Base-by-base conservation (phyloP, 148 eudicot species). In the Bassia scoparia region DNA sequence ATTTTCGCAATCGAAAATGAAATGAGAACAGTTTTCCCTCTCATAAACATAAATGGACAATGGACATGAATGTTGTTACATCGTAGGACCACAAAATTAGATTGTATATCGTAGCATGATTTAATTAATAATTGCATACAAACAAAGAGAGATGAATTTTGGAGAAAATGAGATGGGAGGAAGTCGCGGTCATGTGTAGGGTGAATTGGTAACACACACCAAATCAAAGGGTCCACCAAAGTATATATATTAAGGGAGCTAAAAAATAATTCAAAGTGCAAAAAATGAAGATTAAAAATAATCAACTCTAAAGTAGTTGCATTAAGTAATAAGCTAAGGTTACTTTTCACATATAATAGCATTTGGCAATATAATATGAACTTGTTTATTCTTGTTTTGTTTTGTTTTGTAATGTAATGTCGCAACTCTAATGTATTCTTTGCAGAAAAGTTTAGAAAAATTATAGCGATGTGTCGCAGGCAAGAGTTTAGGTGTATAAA, bases 191-290 rank as follows among this genome's bases (percentile, higher is more conserved):
- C 76, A 61, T 59, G 41, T 73, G 76, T 61, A 18, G 76, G 44
- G 68, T 48, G 29, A 73, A 61, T 29, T 31, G 23, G 20, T n/a
- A 68, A 73, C 76, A 73, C 33, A 27, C 18, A 71, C 52, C 64
- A 21, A 71, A 58, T 71, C 65, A 61, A 27, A 48, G 76, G 71
- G 76, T 23, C 68, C 76, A 73, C 76, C 76, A 31, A 46, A 60
- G 21, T 33, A n/a, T 30, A 5, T 9, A 52, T 24, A 12, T 30
- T 14, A 38, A 35, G 11, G 30, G 54, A 31, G 37, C 20, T 46
- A 29, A 43, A 3, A 61, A 58, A 20, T 43, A 29, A 52, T 43
- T 31, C n/a, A n/a, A n/a, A 60, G 29, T 46, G n/a, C 54, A 71
- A 27, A 56, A 55, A 12, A 55, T 52, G 20, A 16, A 13, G 14